Evolutionary conservation across 805 yeast species (phyloP).

Genomic region (Wickerhamiella cacticola): DNA sequence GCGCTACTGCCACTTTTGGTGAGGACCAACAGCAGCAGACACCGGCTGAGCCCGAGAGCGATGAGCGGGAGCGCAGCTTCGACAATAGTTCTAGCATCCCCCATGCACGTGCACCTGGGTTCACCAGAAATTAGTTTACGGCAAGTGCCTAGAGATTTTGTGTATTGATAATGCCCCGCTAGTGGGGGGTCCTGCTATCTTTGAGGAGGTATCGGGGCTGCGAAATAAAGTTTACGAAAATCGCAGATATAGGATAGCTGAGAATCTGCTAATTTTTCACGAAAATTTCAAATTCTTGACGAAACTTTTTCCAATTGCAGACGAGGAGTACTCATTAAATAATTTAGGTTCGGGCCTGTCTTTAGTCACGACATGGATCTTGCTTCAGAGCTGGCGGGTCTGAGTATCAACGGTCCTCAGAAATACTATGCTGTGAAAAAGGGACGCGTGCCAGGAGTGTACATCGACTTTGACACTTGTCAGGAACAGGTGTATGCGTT

Average conservation of each 20-base stretch:
- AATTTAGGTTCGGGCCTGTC: too few relatives aligned
- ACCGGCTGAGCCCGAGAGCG: not conserved
- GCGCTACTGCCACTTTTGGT: not conserved
- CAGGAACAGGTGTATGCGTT: not conserved
- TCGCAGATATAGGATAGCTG: too few relatives aligned
- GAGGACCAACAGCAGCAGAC: not conserved
- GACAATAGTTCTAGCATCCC: not conserved
- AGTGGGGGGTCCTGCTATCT: too few relatives aligned
- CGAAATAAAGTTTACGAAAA: too few relatives aligned
- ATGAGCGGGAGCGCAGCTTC: not conserved
- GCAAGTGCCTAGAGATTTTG: too few relatives aligned
- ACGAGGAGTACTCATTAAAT: too few relatives aligned
- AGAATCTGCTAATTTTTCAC: too few relatives aligned
- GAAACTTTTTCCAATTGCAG: too few relatives aligned
- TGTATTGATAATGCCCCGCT: too few relatives aligned
- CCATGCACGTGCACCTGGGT: not conserved
- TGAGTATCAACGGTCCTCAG: not conserved
- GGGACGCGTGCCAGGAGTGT: not conserved
- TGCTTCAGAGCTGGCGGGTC: not conserved
- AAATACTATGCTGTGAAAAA: not conserved
- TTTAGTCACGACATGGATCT: not conserved
- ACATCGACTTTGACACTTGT: not conserved
- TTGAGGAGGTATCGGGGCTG: too few relatives aligned
- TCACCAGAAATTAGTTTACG: too few relatives aligned
- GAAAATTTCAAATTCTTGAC: too few relatives aligned